Evolutionary conservation across 495 filamentous ascomycete genomes (phyloP).

Genomic region (Platismatia glauca): DNA sequence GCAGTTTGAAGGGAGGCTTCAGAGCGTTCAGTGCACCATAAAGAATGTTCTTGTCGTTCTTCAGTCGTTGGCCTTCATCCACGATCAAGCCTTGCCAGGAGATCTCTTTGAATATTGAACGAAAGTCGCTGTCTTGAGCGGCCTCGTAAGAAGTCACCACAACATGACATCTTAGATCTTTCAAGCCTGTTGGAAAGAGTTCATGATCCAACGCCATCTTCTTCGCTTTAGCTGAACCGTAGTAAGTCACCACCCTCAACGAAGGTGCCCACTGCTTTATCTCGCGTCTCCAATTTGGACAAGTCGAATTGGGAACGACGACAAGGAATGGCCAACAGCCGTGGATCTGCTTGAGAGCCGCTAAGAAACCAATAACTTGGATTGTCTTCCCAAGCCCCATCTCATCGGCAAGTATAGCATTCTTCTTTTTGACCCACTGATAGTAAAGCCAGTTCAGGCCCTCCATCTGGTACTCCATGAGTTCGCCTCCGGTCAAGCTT

Average conservation of each 20-base stretch:
- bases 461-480: conserved; percentile 92
- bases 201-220: conserved; percentile 66
- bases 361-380: conserved; percentile 78
- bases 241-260: conserved; percentile 83
- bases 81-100: conserved; percentile 86
- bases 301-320: conserved; percentile 89
- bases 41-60: conserved; percentile 79
- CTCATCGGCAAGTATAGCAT: conserved; percentile 94
- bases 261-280: conserved; percentile 88
- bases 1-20: conserved; percentile 67
- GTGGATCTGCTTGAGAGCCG: conserved; percentile 68
- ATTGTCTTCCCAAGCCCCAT: conserved; percentile 99
- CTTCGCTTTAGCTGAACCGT: conserved; percentile 62
- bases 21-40: conserved; percentile 64
- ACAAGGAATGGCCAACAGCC: conserved; percentile 86
- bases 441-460: conserved; percentile 97
- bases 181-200: conserved; percentile 59
- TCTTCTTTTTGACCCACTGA: conserved; percentile 70
- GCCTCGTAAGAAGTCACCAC: conserved; percentile 94
- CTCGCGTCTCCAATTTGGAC: conserved; percentile 93
- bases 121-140: conserved; percentile 57
- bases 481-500: conserved; percentile 62
- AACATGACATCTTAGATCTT: conserved; percentile 70
- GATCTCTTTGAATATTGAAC: conserved; percentile 51
- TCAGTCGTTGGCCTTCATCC: conserved; percentile 93